A percentile compares a stretch with the other conserved stretches of the same genome.
Evolutionary conservation across 495 filamentous ascomycete genomes (phyloP).

Genomic region (Hypoxylon subgilvum): DNA sequence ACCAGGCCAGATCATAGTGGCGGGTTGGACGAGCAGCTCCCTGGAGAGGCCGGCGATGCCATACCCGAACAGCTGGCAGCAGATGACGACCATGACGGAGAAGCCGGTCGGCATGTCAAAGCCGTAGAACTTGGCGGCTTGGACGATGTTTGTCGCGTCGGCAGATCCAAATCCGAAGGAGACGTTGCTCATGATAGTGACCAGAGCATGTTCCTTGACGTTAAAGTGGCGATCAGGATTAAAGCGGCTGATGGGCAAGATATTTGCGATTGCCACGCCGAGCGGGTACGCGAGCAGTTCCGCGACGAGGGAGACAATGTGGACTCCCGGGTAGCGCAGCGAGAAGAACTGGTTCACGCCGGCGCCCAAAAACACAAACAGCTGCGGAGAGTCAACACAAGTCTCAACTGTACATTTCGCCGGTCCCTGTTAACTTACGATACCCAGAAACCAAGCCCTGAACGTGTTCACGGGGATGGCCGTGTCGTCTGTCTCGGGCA

Average conservation of each 20-base stretch:
- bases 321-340: constrained; percentile 38
- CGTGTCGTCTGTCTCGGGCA: constrained; percentile 44
- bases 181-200: constrained; percentile 45
- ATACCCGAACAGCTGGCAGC: constrained; percentile 50
- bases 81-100: constrained; percentile 43
- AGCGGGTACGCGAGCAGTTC: constrained; percentile 38
- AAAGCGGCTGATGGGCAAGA: constrained; percentile 34
- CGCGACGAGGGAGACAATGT: constrained; percentile 37
- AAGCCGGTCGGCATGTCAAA: constrained; percentile 52
- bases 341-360: constrained; percentile 42
- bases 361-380: constrained; percentile 41
- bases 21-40: constrained; percentile 51
- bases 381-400: constrained; percentile 8
- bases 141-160: constrained; percentile 54
- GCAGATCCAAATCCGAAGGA: constrained; percentile 46
- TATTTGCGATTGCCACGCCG: constrained; percentile 29
- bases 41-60: constrained; percentile 52
- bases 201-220: constrained; percentile 49
- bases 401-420: not conserved
- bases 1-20: constrained; percentile 39
- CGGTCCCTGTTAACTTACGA: constrained; percentile 17
- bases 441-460: constrained; percentile 41
- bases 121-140: constrained; percentile 53
- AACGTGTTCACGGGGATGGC: constrained; percentile 41
- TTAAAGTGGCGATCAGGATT: constrained; percentile 52